Evolutionary conservation across 73 alveolate species (phyloP).

Genomic region (Tetrahymena borealis): DNA sequence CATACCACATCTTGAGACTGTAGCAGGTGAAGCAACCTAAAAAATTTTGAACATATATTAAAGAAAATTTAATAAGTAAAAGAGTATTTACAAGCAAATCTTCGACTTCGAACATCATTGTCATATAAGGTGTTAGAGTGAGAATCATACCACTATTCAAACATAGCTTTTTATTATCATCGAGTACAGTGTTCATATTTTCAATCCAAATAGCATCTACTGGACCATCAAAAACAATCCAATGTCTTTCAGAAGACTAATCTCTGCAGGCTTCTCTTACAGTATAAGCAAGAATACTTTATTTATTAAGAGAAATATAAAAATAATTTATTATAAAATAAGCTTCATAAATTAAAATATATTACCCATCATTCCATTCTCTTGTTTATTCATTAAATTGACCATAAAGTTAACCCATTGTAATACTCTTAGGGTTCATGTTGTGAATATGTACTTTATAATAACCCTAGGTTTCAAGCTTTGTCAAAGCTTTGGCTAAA

Average conservation of each 20-base stretch:
- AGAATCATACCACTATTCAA: slow-evolving; percentile 91
- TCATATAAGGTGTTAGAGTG: slow-evolving; percentile 91
- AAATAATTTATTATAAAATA: background rate
- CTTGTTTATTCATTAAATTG: slow-evolving; percentile 93
- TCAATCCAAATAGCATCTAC: slow-evolving; percentile 99
- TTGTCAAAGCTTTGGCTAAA: slow-evolving; percentile 84
- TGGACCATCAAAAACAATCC: slow-evolving; percentile 98
- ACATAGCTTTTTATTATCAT: slow-evolving; percentile 98
- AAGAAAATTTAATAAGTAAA: background rate
- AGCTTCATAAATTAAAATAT: slow-evolving; percentile 23
- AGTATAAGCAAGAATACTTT: slow-evolving; percentile 25
- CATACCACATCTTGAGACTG: slow-evolving; percentile 99
- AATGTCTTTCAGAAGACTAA: slow-evolving; percentile 73
- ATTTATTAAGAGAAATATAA: too few relatives aligned
- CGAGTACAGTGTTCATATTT: slow-evolving; percentile 98
- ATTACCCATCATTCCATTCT: slow-evolving; percentile 98
- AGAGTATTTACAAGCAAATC: slow-evolving; percentile 70
- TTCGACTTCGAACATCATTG: slow-evolving; percentile 97
- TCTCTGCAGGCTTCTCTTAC: slow-evolving; percentile 52
- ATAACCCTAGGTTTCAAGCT: slow-evolving; percentile 45
- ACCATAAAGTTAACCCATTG: slow-evolving; percentile 98
- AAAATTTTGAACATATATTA: background rate
- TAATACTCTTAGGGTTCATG: slow-evolving; percentile 95
- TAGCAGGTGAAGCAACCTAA: slow-evolving; percentile 98
- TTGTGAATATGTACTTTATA: slow-evolving; percentile 76